Evolutionary conservation across 306 rosid species (phyloP).

Genomic region (Prunus salicina): DNA sequence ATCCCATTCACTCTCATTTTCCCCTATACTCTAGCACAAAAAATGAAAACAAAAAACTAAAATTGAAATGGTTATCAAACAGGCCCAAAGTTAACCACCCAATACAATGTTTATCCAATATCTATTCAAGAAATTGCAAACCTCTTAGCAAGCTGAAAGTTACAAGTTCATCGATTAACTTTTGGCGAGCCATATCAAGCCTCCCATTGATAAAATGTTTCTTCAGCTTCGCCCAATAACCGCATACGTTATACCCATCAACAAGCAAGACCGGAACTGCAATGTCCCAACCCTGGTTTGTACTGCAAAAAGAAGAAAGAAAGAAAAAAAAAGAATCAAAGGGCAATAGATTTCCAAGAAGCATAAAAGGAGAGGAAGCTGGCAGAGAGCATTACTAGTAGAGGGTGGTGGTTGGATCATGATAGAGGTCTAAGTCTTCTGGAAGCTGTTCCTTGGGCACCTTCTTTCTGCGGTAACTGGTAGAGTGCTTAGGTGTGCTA

Average conservation of each 20-base stretch:
- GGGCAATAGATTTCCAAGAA: conserved; percentile 4
- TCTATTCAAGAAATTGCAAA: conserved; percentile 15
- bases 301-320: conserved; percentile 34
- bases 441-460: conserved; percentile 55
- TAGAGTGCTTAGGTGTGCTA: conserved; percentile 61
- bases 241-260: conserved; percentile 93
- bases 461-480: conserved; percentile 84
- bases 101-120: not conserved
- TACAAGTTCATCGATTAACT: conserved; percentile 74
- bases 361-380: conserved; percentile 10
- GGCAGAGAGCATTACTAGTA: conserved; percentile 57
- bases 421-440: conserved; percentile 47
- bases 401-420: conserved; percentile 71
- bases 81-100: not conserved
- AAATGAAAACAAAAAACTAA: too few species aligned
- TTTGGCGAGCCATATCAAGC: conserved; percentile 82
- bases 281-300: conserved; percentile 64
- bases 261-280: conserved; percentile 87
- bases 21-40: too few species aligned
- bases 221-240: conserved; percentile 89
- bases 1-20: too few species aligned
- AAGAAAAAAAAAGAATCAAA: conserved; percentile 14
- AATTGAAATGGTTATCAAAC: too few species aligned
- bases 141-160: conserved; percentile 82
- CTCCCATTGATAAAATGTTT: conserved; percentile 70